Conservation (phyloP, 1,284 basidiomycete genomes). For the Ganoderma resinaceum region DNA sequence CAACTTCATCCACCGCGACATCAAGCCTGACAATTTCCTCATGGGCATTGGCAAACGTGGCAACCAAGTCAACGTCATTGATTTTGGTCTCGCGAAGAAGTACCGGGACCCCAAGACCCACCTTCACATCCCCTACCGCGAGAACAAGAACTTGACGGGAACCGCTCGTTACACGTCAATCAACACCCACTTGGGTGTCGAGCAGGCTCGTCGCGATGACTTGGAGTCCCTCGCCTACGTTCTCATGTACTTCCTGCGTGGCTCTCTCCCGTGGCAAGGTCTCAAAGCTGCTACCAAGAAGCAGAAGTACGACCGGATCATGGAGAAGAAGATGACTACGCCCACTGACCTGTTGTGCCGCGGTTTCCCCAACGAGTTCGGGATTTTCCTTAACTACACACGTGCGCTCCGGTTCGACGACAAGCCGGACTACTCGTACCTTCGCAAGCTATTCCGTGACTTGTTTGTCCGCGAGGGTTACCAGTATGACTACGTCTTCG, state of each 20-base stretch:
- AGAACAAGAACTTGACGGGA: constrained; percentile 99
- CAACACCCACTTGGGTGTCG: constrained; percentile 98
- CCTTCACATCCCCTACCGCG: constrained; percentile 98
- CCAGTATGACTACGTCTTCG: constrained; percentile 98
- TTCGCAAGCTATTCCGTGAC: constrained; percentile 98
- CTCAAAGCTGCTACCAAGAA: constrained; percentile 99
- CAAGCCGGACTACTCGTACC: constrained; percentile 98
- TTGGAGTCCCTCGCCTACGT: constrained; percentile 97
- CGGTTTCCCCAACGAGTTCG: constrained; percentile 97
- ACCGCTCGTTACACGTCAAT: constrained; percentile 99
- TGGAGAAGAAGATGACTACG: constrained; percentile 99
- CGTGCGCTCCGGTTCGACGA: constrained; percentile 97
- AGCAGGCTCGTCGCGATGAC: constrained; percentile 96
- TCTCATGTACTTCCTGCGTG: constrained; percentile 98
- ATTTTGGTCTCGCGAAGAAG: constrained; percentile 99
- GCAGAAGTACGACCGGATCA: constrained; percentile 99
- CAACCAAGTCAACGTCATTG: constrained; percentile 99
- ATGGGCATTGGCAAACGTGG: constrained; percentile 99
- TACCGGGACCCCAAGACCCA: constrained; percentile 99
- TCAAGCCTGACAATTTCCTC: constrained; percentile 99
- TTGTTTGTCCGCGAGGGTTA: constrained; percentile 96
- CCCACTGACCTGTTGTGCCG: constrained; percentile 96
- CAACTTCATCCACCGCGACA: constrained; percentile 99
- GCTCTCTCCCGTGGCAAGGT: constrained; percentile 96
- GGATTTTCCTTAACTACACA: constrained; percentile 97